Percentiles rank a stretch among this genome's conserved stretches.
phyloP scores from a whole-genome alignment of 805 yeast species.

The Zygoascus bituminiphila region DNA sequence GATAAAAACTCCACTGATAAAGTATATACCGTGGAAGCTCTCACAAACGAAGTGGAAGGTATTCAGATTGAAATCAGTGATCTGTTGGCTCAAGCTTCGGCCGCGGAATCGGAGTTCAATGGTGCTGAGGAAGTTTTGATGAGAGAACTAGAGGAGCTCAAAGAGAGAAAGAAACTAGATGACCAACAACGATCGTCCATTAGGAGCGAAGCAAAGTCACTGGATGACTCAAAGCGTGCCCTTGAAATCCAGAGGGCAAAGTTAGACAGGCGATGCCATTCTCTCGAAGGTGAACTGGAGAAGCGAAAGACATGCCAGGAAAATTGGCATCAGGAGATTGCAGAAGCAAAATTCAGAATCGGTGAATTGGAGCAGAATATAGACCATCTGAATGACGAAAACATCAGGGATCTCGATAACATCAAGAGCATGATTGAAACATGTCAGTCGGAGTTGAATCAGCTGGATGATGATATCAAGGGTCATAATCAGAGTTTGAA shows the following conservation, averaged over 20 bases:
- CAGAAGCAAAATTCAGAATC: slow-evolving; percentile 12
- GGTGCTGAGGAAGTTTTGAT: slow-evolving; percentile 20
- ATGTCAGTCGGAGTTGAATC: slow-evolving; percentile 13
- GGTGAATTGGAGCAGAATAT: slow-evolving; percentile 9
- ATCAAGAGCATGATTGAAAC: slow-evolving; percentile 10
- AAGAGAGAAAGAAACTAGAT: slow-evolving; percentile 24
- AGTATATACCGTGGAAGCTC: slow-evolving; percentile 28
- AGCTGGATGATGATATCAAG: slow-evolving; percentile 16
- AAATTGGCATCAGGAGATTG: slow-evolving; percentile 21
- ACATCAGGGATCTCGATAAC: slow-evolving; percentile 7
- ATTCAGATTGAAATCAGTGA: slow-evolving; percentile 29
- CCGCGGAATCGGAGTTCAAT: slow-evolving; percentile 24
- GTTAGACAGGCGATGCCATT: slow-evolving; percentile 20
- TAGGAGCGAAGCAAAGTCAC: slow-evolving; percentile 29
- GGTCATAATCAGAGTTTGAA: slow-evolving; percentile 4
- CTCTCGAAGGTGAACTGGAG: slow-evolving; percentile 16
- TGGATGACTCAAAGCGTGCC: slow-evolving; percentile 31
- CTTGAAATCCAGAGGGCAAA: slow-evolving; percentile 30
- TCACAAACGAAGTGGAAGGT: slow-evolving; percentile 29
- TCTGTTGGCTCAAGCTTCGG: slow-evolving; percentile 18
- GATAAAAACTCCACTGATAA: slow-evolving; percentile 5
- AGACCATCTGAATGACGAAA: slow-evolving; percentile 8
- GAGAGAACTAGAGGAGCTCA: slow-evolving; percentile 24
- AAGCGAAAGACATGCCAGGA: slow-evolving; percentile 8
- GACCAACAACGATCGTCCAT: slow-evolving; percentile 28